These are phyloP conservation scores for Corymbia citriodora DNA, from an alignment of 441 rosid species.

Conservation along the genomic window DNA sequence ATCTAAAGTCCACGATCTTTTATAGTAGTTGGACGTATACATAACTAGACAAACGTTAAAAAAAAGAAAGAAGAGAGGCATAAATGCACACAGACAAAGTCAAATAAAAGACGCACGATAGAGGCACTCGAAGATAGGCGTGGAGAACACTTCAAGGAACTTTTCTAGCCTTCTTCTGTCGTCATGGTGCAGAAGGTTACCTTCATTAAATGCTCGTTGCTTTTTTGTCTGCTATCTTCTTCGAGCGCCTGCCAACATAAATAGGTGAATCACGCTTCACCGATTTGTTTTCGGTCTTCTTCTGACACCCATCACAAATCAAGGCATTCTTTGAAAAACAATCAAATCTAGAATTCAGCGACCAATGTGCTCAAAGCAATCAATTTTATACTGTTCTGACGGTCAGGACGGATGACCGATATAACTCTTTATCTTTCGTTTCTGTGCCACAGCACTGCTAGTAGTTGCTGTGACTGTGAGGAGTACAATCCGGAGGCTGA, in stretches of 20 bases:
- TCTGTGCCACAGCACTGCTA: slow-evolving; percentile 52
- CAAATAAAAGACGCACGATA: background rate
- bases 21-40: background rate
- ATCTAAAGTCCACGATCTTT: too few species aligned
- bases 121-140: background rate
- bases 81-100: background rate
- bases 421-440: background rate
- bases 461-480: slow-evolving; percentile 40
- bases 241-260: background rate
- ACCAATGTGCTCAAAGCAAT: background rate
- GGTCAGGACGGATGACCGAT: background rate
- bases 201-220: background rate
- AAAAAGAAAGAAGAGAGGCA: too few species aligned
- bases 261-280: background rate
- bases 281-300: background rate
- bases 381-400: background rate
- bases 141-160: background rate
- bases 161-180: background rate
- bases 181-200: background rate
- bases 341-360: background rate
- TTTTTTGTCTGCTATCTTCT: background rate
- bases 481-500: slow-evolving; percentile 78
- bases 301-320: background rate
- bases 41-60: background rate
- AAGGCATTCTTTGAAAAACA: background rate